A percentile compares a stretch with the other conserved stretches of the same genome.
Conservation (phyloP, 768 basidiomycete species). For the Neoboletus magnificus region DNA sequence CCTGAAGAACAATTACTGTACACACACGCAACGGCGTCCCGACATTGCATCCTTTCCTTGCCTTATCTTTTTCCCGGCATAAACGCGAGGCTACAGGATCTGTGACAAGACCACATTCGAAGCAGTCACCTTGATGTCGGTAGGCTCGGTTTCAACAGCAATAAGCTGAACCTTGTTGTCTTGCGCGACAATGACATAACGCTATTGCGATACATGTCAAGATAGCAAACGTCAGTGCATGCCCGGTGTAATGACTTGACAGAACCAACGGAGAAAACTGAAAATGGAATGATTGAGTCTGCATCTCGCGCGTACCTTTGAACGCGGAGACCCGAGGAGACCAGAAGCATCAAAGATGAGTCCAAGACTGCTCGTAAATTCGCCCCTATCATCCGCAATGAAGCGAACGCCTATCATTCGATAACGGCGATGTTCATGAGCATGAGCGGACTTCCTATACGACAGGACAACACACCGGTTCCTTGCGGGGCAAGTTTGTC, state of each 20-base stretch:
- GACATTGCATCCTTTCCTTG: not conserved
- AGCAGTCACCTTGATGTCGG: conserved; percentile 49
- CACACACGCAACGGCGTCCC: too few relatives aligned
- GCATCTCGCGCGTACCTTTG: conserved; percentile 43
- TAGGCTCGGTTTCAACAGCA: conserved; percentile 48
- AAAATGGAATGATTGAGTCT: not conserved
- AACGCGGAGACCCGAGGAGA: conserved; percentile 63
- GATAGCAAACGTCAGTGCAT: not conserved
- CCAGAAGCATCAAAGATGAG: conserved; percentile 60
- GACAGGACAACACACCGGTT: conserved; percentile 40
- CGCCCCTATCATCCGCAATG: conserved; percentile 66
- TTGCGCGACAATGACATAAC: conserved; percentile 57
- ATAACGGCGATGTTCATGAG: not conserved
- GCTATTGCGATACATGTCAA: conserved; percentile 28
- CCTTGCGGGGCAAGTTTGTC: conserved; percentile 54
- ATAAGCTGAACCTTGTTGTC: conserved; percentile 54
- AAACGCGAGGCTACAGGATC: conserved; percentile 11
- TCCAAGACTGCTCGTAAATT: conserved; percentile 52
- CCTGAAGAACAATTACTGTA: not conserved
- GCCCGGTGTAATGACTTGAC: not conserved
- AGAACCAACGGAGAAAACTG: not conserved
- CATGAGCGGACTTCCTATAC: conserved; percentile 2
- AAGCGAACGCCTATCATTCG: conserved; percentile 47
- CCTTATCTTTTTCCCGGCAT: not conserved
- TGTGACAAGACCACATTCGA: conserved; percentile 45